phyloP scores from a whole-genome alignment of 2,329 filamentous ascomycete species.

The Tolypocladium endophyticum region DNA sequence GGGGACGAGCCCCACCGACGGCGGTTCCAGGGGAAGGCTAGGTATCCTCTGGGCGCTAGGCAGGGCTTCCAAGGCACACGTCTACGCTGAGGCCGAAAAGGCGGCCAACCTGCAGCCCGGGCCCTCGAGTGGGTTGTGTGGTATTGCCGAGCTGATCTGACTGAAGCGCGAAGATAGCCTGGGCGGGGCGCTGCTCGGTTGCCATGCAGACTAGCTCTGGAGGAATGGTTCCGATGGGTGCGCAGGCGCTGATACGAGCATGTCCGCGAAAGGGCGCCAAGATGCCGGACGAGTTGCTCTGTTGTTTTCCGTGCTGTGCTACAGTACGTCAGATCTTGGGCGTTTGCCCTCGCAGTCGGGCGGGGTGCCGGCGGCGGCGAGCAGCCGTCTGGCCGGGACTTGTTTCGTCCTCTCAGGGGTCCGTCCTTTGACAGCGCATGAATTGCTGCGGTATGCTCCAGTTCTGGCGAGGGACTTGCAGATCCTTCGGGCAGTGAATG shows the following conservation, averaged over 20 bases:
- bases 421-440: neutral
- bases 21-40: neutral
- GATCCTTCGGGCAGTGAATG: neutral
- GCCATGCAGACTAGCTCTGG: neutral
- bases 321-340: neutral
- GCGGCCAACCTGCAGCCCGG: neutral
- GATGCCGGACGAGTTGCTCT: neutral
- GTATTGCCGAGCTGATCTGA: neutral
- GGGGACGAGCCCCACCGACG: neutral
- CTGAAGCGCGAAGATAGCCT: neutral
- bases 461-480: neutral
- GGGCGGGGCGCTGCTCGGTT: neutral
- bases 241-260: neutral
- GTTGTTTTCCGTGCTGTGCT: neutral
- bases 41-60: neutral
- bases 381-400: neutral
- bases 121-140: neutral
- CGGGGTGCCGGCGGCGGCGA: neutral
- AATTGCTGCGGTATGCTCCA: neutral
- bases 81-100: neutral
- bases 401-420: constrained; percentile 1
- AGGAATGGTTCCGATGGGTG: neutral
- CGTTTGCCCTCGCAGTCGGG: neutral
- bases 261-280: neutral
- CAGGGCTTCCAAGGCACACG: neutral